Base-by-base conservation (phyloP, 495 filamentous ascomycete species). In the Xeromyces bisporus region DNA sequence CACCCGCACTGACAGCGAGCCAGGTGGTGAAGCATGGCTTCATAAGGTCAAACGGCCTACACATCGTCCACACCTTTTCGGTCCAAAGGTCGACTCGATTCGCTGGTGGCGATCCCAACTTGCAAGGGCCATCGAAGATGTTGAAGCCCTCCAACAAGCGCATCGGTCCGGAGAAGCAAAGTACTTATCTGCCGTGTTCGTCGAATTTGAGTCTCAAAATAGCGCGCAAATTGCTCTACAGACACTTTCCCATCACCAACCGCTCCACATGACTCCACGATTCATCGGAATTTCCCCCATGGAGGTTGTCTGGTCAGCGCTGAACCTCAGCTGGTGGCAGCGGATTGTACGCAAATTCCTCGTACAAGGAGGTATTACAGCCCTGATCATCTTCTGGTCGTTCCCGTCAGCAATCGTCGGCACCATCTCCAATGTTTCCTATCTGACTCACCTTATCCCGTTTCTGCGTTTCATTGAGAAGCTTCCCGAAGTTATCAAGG, bases 301-400 rank as follows among this genome's bases (percentile, higher is more conserved):
- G 21, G 85, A 93, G 43, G 62, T 93, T 25, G 71, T 93, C 37
- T 93, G 85, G 85, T 69, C 58, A 15, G 77, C 83, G 12, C 54
- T 93, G 28, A 65, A 69, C 29, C 74, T 93, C 35, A 75, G 73
- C 28, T 91, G 82, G 82, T 85, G 76, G 75, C 77, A 87, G 46
- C 58, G 67, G 12, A 65, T 86, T 29, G 42, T 84, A 15, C 78
- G 82, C 30, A 60, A 66, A 41, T 70, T 78, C 29, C 56, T 62
- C 9, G 73, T 79, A 7, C 58, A 73, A 23, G 73, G 65, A 21
- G 75, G 79, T 41, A 72, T 92, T 36, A 58, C 62, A 12, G 80
- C 69, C 18, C 52, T 91, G 49, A 77, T 93, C 41, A 68, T 93
- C 37, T 92, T 93, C 55, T 93, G 81, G 81, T 80, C 84, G 3